Base-by-base conservation (phyloP, 2,329 filamentous ascomycete genomes). In the Hypoxylon sp. region DNA sequence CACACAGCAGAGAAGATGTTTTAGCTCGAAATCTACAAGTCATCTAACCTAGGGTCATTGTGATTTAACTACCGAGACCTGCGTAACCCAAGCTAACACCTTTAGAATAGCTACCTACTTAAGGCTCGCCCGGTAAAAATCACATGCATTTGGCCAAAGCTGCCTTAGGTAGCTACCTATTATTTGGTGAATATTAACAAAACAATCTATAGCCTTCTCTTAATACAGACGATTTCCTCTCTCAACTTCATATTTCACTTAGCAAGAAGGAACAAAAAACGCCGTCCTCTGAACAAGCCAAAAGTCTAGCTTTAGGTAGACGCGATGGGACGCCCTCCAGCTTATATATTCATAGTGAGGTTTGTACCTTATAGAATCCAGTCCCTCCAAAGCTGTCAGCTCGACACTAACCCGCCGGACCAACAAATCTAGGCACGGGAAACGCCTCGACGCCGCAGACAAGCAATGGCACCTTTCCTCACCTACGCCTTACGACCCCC, bases 391-490 rank as follows among this genome's bases (percentile, higher is more conserved):
- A 48, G 31, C 24, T 57, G 22, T 26, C 19, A 64, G 29, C 37
- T 61, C 29, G 33, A 55, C 66, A 61, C 71, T 71, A 62, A 69
- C 37, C 6, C 9, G 13, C 33, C 6, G 19, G 3, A 29, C 44
- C 29, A 4, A 4, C 22, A 17, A 46, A 55, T 31, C 3, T 57
- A 91, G 96, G 81, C 96, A 99, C 81, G 96, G 96, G 77, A 93
- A 94, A 75, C 92, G 96, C 73, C 91, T 99, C 64, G 96, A 99
- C 80, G 94, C 94, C 62, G 94, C 94, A 69, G 94, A 99, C 85
- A 94, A 94, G 79, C 90, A 93, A 80, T 99, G 96, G 96, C 94
- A 98, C 80, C 87, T 97, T 60, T 92, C 92, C 31, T 97, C 96
- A 5, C 92, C 94, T 1, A 94, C 94, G 5, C 96, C 96, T 1